Evolutionary conservation across 345 rosid genomes (phyloP), one percentile per base, ranked within the genome.

Genomic region (Arabis hirsuta): DNA sequence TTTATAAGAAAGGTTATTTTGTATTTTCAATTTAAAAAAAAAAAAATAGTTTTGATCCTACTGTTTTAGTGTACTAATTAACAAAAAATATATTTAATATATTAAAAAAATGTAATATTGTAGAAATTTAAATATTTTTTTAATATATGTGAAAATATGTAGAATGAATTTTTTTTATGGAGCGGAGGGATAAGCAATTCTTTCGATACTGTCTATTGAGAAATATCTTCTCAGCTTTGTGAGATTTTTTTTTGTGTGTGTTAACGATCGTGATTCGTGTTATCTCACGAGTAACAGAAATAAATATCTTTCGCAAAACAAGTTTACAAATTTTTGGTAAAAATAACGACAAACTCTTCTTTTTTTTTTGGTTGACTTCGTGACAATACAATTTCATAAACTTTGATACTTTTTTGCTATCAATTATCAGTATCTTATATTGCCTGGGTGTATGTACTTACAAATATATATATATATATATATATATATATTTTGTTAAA

Each of bases 351-450:
- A 70, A 4, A 31, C 9, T 27, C 29, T 16, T 71, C 0, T 71
- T 8, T 36, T 36, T 10, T 36, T 36, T 36, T 36, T 36, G 41
- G 45, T 13, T 61, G 61, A 71, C 54, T 52, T 42, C 12, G 44
- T 42, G 61, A 8, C 36, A 61, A 8, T 38, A 8, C 36, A 61
- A 8, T 38, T 41, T 52, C 44, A 13, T 9, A 26, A 42, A 39
- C 2, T 11, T 24, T 7, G 43, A 43, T 45, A 46, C 9, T 11
- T 36, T 59, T 70, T 8, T 38, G 13, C 53, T 43, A 50, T 41
- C 60, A 8, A 9, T 39, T 58, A 50, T 59, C 47, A 45, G 34
- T 36, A 69, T 14, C 50, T 13, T 9, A 36, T 52, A 60, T 61
- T 71, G 45, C 48, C 9, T 61, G n/a, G 12, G 42, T 27, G 51